Conservation (phyloP, 2,329 filamentous ascomycete genomes). For the Mycocentrospora acerina region DNA sequence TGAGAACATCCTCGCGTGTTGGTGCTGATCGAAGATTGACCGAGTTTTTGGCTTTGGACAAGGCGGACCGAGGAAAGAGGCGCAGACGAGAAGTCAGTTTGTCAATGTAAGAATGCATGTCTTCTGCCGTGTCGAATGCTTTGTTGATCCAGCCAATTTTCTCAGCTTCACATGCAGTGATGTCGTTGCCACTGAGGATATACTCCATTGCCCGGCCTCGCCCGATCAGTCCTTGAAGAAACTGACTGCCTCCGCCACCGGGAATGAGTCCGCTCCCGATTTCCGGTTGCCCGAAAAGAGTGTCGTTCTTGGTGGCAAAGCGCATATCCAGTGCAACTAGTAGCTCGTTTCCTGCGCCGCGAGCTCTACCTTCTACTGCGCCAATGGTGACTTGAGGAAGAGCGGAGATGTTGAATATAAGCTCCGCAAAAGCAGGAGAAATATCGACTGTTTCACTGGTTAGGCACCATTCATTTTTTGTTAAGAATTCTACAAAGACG, state of each 20-base stretch:
- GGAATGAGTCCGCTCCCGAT: constrained; percentile 4
- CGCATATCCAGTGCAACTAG: constrained; percentile 6
- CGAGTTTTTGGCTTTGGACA: constrained; percentile 2
- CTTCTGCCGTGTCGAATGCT: constrained; percentile 3
- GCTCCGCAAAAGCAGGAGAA: neutral
- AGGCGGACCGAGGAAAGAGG: constrained; percentile 2
- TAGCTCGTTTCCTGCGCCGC: constrained; percentile 6
- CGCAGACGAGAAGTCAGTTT: neutral
- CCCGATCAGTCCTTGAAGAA: constrained; percentile 1
- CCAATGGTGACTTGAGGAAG: constrained; percentile 6
- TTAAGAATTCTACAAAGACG: too few species aligned
- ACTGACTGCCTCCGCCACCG: constrained; percentile 6
- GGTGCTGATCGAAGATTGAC: too few species aligned
- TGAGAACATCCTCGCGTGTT: too few species aligned
- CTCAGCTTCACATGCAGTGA: constrained; percentile 3
- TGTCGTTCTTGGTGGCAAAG: constrained; percentile 4
- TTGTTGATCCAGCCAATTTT: constrained; percentile 9
- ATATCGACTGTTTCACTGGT: neutral
- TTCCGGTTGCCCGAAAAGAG: constrained; percentile 6
- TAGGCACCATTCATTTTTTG: neutral
- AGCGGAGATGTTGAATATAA: constrained; percentile 4
- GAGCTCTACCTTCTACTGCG: constrained; percentile 3
- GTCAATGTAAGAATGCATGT: constrained; percentile 6
- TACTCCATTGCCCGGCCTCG: constrained; percentile 6
- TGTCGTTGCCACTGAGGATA: constrained; percentile 3